These are phyloP conservation scores for Dioszegia hungarica DNA, from an alignment of 768 basidiomycete species.

Conservation along the genomic window DNA sequence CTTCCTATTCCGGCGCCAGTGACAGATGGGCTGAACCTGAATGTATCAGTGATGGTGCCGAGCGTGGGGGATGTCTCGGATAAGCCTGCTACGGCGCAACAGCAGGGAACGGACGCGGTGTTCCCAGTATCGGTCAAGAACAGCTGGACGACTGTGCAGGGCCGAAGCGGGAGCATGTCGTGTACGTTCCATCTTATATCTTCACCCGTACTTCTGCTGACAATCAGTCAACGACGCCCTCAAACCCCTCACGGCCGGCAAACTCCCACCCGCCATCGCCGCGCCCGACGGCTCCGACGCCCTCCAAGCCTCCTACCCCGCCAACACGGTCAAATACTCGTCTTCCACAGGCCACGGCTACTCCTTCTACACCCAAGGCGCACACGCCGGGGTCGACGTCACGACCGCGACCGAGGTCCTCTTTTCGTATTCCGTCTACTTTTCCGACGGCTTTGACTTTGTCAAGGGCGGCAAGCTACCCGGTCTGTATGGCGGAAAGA, in stretches of 20 bases:
- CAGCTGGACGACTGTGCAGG: slow-evolving; percentile 3
- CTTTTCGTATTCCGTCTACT: slow-evolving; percentile 65
- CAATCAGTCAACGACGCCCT: slow-evolving; percentile 29
- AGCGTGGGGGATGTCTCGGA: too few species aligned
- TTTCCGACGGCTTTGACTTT: slow-evolving; percentile 62
- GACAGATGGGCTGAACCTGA: too few species aligned
- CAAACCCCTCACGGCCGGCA: slow-evolving; percentile 34
- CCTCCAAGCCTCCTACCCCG: slow-evolving; percentile 29
- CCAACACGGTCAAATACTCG: slow-evolving; percentile 20
- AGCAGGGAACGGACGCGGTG: neutral
- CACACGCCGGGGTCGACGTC: slow-evolving; percentile 55
- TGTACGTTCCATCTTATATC: neutral
- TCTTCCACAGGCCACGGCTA: slow-evolving; percentile 51
- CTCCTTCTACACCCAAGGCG: slow-evolving; percentile 68
- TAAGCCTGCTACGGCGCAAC: too few species aligned
- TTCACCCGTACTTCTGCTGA: neutral
- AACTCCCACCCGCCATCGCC: slow-evolving; percentile 20
- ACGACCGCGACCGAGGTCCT: slow-evolving; percentile 63
- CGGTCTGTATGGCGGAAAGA: slow-evolving; percentile 60
- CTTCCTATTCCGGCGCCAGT: neutral
- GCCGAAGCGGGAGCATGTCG: neutral
- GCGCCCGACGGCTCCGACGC: slow-evolving; percentile 40
- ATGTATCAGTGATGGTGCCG: too few species aligned
- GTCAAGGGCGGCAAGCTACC: slow-evolving; percentile 68
- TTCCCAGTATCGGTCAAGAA: slow-evolving; percentile 4